A percentile compares a stretch with the other conserved stretches of the same genome.
These are phyloP conservation scores for Pichia nanzhaoensis DNA, from an alignment of 805 yeast species.

Conservation along the genomic window DNA sequence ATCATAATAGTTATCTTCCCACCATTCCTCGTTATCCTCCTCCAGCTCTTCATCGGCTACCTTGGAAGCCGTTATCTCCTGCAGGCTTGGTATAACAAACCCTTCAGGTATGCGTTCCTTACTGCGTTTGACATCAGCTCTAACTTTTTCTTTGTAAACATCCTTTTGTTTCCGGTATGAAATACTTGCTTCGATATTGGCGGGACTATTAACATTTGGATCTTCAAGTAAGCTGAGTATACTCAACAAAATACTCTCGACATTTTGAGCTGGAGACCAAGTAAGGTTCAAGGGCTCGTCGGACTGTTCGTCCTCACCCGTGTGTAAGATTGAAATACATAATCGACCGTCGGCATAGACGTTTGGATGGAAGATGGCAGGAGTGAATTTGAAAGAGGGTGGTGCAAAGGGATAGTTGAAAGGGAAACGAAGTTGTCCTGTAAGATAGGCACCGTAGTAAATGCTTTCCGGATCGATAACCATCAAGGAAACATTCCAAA, in stretches of 20 bases:
- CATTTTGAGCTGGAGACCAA: conserved; percentile 93
- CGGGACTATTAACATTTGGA: conserved; percentile 91
- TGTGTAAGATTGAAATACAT: conserved; percentile 62
- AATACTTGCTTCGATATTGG: conserved; percentile 96
- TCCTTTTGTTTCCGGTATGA: conserved; percentile 81
- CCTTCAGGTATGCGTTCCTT: conserved; percentile 82
- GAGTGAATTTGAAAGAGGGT: conserved; percentile 86
- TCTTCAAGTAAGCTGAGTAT: conserved; percentile 88
- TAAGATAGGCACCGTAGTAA: conserved; percentile 91
- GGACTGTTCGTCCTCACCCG: conserved; percentile 77
- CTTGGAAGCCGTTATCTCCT: conserved; percentile 34
- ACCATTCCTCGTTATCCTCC: conserved; percentile 26
- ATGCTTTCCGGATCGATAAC: conserved; percentile 84
- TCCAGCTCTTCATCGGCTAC: conserved; percentile 25
- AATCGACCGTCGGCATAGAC: conserved; percentile 84
- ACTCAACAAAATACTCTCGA: conserved; percentile 85
- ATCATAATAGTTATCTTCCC: conserved; percentile 30
- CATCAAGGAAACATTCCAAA: conserved; percentile 87
- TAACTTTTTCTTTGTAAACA: conserved; percentile 69
- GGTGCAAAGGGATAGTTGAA: conserved; percentile 88
- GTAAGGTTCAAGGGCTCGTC: conserved; percentile 93
- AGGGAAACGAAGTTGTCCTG: conserved; percentile 91
- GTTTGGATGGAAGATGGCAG: conserved; percentile 92
- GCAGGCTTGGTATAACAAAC: conserved; percentile 71
- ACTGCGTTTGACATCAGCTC: conserved; percentile 75